A percentile compares a stretch with the other conserved stretches of the same genome.
Evolutionary conservation across 2,329 filamentous ascomycete genomes (phyloP).

Genomic region (Pyricularia pennisetigena): DNA sequence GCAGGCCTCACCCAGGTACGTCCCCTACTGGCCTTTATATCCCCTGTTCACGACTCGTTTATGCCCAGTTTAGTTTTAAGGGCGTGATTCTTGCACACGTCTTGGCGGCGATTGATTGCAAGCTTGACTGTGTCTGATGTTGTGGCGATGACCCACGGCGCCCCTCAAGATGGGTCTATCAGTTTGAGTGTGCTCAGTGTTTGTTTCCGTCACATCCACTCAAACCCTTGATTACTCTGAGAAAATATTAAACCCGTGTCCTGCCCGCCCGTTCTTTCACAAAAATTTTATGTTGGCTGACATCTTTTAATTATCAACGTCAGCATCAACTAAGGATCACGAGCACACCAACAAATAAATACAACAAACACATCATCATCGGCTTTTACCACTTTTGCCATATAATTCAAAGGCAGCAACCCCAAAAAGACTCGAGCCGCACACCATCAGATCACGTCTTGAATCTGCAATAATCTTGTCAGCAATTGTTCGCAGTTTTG

Average conservation of each 20-base stretch:
- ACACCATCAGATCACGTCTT: not conserved
- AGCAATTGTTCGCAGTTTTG: not conserved
- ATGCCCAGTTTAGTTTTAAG: not conserved
- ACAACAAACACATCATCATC: too few relatives aligned
- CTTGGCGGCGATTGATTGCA: not conserved
- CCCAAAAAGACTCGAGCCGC: not conserved
- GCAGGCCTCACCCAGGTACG: not conserved
- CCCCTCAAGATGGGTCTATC: not conserved
- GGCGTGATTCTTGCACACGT: not conserved
- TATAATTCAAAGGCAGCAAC: not conserved
- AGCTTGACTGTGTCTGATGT: not conserved
- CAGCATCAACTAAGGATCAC: not conserved
- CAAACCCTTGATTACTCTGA: not conserved
- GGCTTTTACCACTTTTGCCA: not conserved
- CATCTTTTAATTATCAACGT: not conserved
- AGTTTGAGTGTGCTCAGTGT: not conserved
- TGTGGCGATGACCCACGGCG: not conserved
- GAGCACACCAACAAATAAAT: not conserved
- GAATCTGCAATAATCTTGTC: not conserved
- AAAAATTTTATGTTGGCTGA: not conserved
- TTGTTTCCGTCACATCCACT: not conserved
- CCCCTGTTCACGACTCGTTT: not conserved
- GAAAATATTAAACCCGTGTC: not conserved
- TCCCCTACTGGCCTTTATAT: not conserved
- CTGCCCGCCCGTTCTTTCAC: not conserved